Conservation (phyloP, 352 stramenopile species). For the Pythium scleroteichum region DNA sequence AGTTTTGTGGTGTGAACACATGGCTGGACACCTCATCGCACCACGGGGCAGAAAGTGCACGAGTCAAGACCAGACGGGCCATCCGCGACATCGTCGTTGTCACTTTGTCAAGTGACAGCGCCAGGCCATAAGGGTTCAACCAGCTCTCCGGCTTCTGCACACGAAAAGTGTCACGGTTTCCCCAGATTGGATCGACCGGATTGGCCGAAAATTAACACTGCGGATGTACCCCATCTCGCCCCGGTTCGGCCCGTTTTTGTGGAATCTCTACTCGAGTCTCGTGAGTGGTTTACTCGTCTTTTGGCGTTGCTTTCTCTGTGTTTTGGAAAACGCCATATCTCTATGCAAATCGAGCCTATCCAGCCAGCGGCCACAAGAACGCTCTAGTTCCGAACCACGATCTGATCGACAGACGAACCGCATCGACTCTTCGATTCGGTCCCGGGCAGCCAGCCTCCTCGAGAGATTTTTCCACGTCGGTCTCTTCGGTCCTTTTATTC, state of each 20-base stretch:
- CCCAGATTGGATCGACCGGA: background rate
- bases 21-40: constrained; percentile 1
- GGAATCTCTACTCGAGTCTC: background rate
- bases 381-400: background rate
- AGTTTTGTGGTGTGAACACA: constrained; percentile 6
- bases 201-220: background rate
- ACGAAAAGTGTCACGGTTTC: constrained; percentile 19
- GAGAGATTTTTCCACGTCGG: no score
- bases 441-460: no score
- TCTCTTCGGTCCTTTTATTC: background rate
- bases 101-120: constrained; percentile 2
- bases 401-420: background rate
- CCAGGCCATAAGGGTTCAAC: constrained; percentile 8
- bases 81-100: constrained; percentile 11
- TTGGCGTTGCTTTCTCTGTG: no score
- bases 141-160: constrained; percentile 14
- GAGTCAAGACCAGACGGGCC: constrained; percentile 8
- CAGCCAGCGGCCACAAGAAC: no score
- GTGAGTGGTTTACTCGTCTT: no score
- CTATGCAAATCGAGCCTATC: no score
- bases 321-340: no score
- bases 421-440: background rate
- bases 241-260: constrained; percentile 9
- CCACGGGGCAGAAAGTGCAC: background rate
- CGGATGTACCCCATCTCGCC: background rate